These are phyloP conservation scores for Lachnellula hyalina DNA, from an alignment of 2,329 filamentous ascomycete genomes.

Conservation along the genomic window DNA sequence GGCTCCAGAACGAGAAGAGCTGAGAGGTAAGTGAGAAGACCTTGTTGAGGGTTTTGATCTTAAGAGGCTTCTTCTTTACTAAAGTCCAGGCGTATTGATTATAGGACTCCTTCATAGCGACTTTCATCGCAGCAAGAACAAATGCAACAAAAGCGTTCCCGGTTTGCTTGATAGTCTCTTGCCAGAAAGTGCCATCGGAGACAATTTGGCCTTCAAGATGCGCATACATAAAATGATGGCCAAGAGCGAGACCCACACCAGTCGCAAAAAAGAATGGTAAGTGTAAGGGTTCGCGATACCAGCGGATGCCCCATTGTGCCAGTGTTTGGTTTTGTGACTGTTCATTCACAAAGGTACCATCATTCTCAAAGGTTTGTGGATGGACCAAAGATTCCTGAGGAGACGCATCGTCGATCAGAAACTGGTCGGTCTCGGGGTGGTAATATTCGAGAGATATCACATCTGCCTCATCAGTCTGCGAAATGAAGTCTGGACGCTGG, in stretches of 20 bases:
- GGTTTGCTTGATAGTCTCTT: constrained; percentile 14
- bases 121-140: constrained; percentile 8
- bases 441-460: no score
- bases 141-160: constrained; percentile 18
- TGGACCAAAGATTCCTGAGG: no score
- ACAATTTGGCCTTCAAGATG: constrained; percentile 3
- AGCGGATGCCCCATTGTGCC: no score
- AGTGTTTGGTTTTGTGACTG: no score
- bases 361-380: no score
- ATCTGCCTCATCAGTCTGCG: no score
- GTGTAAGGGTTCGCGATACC: no score
- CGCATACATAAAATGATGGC: constrained; percentile 15
- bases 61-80: constrained; percentile 10
- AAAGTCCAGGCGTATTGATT: constrained; percentile 19
- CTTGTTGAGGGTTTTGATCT: constrained; percentile 14
- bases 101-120: constrained; percentile 9
- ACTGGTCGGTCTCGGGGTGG: no score
- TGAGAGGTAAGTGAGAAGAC: constrained; percentile 13
- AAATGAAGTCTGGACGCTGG: no score
- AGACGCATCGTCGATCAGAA: no score
- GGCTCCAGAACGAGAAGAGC: constrained; percentile 1
- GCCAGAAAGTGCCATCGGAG: neutral
- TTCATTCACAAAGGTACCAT: no score
- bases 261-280: no score
- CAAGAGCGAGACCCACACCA: constrained; percentile 3